Evolutionary conservation across 345 rosid species (phyloP), one percentile per base, ranked within the genome.

Genomic region (Sonneratia alba): DNA sequence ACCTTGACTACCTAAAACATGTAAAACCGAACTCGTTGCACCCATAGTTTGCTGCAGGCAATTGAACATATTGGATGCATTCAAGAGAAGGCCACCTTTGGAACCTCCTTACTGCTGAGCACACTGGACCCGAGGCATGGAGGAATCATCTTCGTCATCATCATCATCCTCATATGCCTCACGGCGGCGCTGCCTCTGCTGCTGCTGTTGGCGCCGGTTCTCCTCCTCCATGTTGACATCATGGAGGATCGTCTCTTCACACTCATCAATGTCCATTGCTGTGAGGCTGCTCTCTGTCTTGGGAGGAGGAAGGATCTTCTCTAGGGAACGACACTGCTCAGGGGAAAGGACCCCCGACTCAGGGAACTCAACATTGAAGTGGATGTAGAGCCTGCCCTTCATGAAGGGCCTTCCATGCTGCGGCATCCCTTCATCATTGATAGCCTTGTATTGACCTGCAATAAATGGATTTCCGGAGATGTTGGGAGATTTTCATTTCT

Each of bases 181-280:
- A 14, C 64, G 22, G 64, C 24, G 59, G n/a, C 12, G 92, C 74
- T 81, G 84, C 34, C 81, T 74, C 66, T 76, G 81, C 48, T 70
- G 71, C 18, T 66, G 69, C 74, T 82, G 91, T 81, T 85, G 89
- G 80, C 91, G 87, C 75, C 91, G 80, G 81, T 77, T 83, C 83
- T 91, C 96, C 83, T 94, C 96, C 75, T 87, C 97, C n/a, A 91
- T 86, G 87, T 94, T 87, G 63, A 90, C 95, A 74, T 94, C 97
- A 62, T 89, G 92, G 53, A 91, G 71, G 0, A 97, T 91, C 1
- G 97, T 87, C 84, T 94, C 98, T 86, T 94, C 96, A 8, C 93
- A 91, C 72, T 89, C 87, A 3, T 89, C 97, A 51, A 90, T 79
- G 72, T 91, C 98, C 97, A 86, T 89, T 67, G 87, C 91, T 0